Evolutionary conservation across 768 basidiomycete genomes (phyloP).

Genomic region (Agaricus subrufescens): DNA sequence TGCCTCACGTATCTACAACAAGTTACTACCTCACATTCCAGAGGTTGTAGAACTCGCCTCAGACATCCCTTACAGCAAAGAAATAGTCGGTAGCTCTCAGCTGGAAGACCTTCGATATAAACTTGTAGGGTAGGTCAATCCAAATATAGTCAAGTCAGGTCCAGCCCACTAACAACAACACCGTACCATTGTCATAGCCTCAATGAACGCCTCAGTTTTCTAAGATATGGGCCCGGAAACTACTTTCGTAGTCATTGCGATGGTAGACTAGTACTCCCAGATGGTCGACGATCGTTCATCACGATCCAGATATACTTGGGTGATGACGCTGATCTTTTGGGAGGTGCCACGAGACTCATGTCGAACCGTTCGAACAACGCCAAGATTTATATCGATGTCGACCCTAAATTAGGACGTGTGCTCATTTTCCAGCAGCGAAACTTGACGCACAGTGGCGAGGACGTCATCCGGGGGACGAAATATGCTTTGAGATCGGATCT

Average conservation of each 20-base stretch:
- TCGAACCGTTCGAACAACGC: constrained; percentile 12
- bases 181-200: constrained; percentile 20
- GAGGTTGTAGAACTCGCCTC: constrained; percentile 30
- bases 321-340: constrained; percentile 25
- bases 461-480: constrained; percentile 33
- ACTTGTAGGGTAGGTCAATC: constrained; percentile 27
- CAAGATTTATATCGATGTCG: constrained; percentile 31
- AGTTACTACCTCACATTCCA: constrained; percentile 31
- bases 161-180: not conserved
- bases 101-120: constrained; percentile 27
- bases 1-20: constrained; percentile 29
- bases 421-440: constrained; percentile 40
- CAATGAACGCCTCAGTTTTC: constrained; percentile 40
- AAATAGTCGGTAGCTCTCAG: constrained; percentile 22
- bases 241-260: constrained; percentile 39
- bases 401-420: constrained; percentile 37
- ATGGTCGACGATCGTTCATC: constrained; percentile 32
- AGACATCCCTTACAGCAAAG: constrained; percentile 25
- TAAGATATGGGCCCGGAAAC: constrained; percentile 38
- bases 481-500: constrained; percentile 38
- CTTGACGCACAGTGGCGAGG: constrained; percentile 38
- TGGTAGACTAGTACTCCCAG: constrained; percentile 28
- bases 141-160: not conserved
- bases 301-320: constrained; percentile 46
- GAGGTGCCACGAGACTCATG: constrained; percentile 38